Conservation (phyloP, 1,139 yeast species). For the Scheffersomyces cryptocercus region DNA sequence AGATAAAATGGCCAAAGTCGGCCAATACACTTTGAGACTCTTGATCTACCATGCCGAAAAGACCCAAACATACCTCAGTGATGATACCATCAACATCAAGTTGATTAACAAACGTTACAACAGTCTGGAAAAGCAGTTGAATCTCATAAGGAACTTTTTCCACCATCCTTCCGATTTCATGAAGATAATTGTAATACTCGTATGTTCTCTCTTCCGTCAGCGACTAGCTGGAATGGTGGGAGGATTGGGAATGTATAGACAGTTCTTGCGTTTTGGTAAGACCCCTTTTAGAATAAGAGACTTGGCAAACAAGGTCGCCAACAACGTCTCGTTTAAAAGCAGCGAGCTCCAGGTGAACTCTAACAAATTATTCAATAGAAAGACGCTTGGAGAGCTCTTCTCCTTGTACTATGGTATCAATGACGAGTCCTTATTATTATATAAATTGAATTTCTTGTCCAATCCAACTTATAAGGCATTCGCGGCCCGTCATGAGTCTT, state of each 20-base stretch:
- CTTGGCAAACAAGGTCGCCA: conserved; percentile 22
- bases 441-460: conserved; percentile 19
- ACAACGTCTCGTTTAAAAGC: conserved; percentile 9
- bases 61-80: conserved; percentile 39
- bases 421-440: conserved; percentile 23
- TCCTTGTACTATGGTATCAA: conserved; percentile 23
- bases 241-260: conserved; percentile 63
- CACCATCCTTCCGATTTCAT: conserved; percentile 46
- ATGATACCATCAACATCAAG: conserved; percentile 31
- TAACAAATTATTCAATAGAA: conserved; percentile 9
- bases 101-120: conserved; percentile 33
- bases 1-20: conserved; percentile 66
- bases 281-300: conserved; percentile 58
- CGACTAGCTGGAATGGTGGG: conserved; percentile 47
- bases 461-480: conserved; percentile 11
- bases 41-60: conserved; percentile 50
- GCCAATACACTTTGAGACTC: conserved; percentile 59
- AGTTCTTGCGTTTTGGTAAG: conserved; percentile 69
- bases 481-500: conserved; percentile 23
- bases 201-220: conserved; percentile 34
- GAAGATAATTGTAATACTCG: conserved; percentile 33
- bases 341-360: conserved; percentile 11
- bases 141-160: conserved; percentile 37
- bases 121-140: conserved; percentile 33
- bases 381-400: conserved; percentile 19